phyloP scores from a whole-genome alignment of 2,329 filamentous ascomycete genomes.

The Hypoxylon sp. region DNA sequence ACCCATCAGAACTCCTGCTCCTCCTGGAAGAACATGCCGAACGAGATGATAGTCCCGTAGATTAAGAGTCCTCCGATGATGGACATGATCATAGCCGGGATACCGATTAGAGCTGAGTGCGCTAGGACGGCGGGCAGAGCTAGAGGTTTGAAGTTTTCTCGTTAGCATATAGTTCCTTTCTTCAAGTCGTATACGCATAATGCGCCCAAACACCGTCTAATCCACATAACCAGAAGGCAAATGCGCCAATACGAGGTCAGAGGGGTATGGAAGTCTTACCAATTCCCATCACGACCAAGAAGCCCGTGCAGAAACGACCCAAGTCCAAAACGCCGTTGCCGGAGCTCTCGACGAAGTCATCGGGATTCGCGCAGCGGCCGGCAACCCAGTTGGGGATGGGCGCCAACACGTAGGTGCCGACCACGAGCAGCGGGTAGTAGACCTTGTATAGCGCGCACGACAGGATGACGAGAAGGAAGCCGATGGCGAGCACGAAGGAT shows the following conservation, averaged over 20 bases:
- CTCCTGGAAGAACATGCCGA: constrained; percentile 98
- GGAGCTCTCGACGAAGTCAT: constrained; percentile 92
- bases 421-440: constrained; percentile 95
- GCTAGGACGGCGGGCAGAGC: constrained; percentile 90
- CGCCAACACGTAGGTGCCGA: constrained; percentile 93
- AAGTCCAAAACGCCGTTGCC: constrained; percentile 91
- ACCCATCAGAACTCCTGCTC: constrained; percentile 86
- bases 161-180: constrained; percentile 6
- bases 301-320: constrained; percentile 93
- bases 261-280: constrained; percentile 63
- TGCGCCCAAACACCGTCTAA: constrained; percentile 13
- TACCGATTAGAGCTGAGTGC: constrained; percentile 84
- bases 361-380: constrained; percentile 85
- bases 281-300: constrained; percentile 96
- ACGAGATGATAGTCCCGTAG: constrained; percentile 98
- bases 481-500: constrained; percentile 98
- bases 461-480: constrained; percentile 98
- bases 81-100: constrained; percentile 94
- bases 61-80: constrained; percentile 92
- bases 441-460: constrained; percentile 95
- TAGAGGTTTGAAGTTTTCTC: constrained; percentile 53
- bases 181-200: constrained; percentile 9
- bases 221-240: background rate
- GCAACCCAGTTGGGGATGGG: constrained; percentile 98
- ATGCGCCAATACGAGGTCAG: background rate